These are phyloP conservation scores for Alternaria brassicae DNA, from an alignment of 2,329 filamentous ascomycete genomes.

Conservation along the genomic window DNA sequence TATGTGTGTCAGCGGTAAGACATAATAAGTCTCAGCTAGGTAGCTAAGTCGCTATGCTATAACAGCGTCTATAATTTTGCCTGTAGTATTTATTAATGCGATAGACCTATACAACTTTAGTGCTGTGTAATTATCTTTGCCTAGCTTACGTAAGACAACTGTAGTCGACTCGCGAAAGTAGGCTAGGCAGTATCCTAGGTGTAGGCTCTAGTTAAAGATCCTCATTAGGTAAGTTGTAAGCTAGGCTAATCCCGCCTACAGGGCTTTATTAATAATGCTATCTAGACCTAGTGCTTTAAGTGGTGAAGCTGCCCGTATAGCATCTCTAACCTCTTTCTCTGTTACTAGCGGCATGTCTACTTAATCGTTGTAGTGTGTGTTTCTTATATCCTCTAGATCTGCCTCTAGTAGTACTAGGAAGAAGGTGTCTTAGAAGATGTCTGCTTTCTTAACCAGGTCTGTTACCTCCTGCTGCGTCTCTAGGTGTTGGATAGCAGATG, in stretches of 20 bases:
- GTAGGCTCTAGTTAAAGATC: slow-evolving; percentile 28
- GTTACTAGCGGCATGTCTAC: slow-evolving; percentile 27
- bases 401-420: slow-evolving; percentile 24
- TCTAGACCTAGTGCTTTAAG: slow-evolving; percentile 34
- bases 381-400: slow-evolving; percentile 23
- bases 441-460: slow-evolving; percentile 19
- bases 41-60: slow-evolving; percentile 25
- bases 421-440: slow-evolving; percentile 23
- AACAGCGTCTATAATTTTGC: slow-evolving; percentile 40
- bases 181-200: slow-evolving; percentile 21
- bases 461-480: slow-evolving; percentile 8
- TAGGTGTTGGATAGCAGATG: slow-evolving; percentile 18
- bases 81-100: slow-evolving; percentile 36
- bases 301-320: slow-evolving; percentile 24
- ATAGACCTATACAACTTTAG: slow-evolving; percentile 38
- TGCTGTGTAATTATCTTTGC: slow-evolving; percentile 35
- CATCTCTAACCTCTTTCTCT: slow-evolving; percentile 25
- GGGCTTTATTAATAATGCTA: slow-evolving; percentile 24
- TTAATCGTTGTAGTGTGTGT: slow-evolving; percentile 21
- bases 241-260: slow-evolving; percentile 9
- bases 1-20: slow-evolving; percentile 31
- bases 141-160: slow-evolving; percentile 34
- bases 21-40: slow-evolving; percentile 21
- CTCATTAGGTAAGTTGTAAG: slow-evolving; percentile 10
- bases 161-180: slow-evolving; percentile 24